A percentile compares a stretch with the other conserved stretches of the same genome.
Conservation (phyloP, 305 asterid genomes). For the Ajuga reptans region DNA sequence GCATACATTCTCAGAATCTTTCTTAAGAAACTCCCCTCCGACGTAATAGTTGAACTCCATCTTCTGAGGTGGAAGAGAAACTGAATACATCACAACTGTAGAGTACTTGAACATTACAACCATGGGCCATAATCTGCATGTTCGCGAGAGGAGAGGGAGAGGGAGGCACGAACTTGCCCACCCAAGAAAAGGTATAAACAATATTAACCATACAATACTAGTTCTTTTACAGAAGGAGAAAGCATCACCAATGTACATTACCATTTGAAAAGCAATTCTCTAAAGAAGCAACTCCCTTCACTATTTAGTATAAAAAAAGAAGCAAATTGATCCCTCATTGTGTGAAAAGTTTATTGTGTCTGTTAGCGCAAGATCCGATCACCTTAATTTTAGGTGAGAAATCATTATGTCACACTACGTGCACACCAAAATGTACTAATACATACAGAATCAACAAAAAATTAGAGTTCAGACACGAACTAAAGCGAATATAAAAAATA, state of each 20-base stretch:
- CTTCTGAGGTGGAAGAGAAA: conserved; percentile 70
- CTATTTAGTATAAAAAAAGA: not conserved
- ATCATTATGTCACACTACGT: not conserved
- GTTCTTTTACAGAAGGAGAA: not conserved
- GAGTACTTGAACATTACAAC: conserved; percentile 85
- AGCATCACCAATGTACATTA: not conserved
- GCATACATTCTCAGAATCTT: conserved; percentile 62
- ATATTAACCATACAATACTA: not conserved
- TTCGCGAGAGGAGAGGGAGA: not conserved
- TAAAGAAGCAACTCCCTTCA: not conserved
- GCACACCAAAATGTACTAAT: not conserved
- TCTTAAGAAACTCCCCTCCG: conserved; percentile 49
- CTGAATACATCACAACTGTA: conserved; percentile 62
- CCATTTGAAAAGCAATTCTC: not conserved
- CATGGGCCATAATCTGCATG: conserved; percentile 76
- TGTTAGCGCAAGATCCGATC: not conserved
- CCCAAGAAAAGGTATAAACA: not conserved
- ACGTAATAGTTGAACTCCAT: conserved; percentile 57
- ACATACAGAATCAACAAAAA: not conserved
- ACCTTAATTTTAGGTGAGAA: not conserved
- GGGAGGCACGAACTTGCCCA: not conserved
- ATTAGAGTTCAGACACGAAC: conserved; percentile 11
- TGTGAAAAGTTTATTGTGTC: not conserved
- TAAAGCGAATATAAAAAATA: conserved; percentile 15
- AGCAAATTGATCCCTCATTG: not conserved